Base-by-base conservation (phyloP, 306 rosid genomes). In the Sesbania bispinosa region DNA sequence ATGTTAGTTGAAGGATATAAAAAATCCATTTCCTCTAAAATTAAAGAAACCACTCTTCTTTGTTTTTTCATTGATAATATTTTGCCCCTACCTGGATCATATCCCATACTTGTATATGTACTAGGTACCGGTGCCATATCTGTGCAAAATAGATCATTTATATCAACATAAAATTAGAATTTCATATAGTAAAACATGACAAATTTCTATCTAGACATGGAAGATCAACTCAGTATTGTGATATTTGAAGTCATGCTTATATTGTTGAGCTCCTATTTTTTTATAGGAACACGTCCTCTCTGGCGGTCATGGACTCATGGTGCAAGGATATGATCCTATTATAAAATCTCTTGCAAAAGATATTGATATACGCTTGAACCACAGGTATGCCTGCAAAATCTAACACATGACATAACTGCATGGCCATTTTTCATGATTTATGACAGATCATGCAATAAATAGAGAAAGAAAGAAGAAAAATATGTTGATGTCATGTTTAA, bases 291-390 rank as follows among this genome's bases (percentile, higher is more conserved):
- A 89, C 43, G 88, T 89, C 43, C 96, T 89, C 48, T 63, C 92
- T 35, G 96, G 96, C 51, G 96, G 96, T 75, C 96, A 89, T 58
- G 96, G 96, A 69, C 90, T 89, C 72, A 89, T 89, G 96, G 90
- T 89, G 79, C 86, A 83, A 75, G 96, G 96, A 23, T 87, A 87
- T 72, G 84, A 77, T 71, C 92, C 96, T 36, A 71, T 89, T 63
- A 87, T 89, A 83, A 81, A 87, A 43, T 55, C 84, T 81, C 92
- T 89, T 61, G 89, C 92, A 72, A 83, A 89, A 64, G 88, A 85
- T 79, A 73, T 89, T 29, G 90, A 87, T 47, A 72, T 87, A 64
- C 83, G 77, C 42, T 76, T 89, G 84, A 85, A 82, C 74, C 90
- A 89, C 81, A 82, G 90, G 92, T 89, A 82, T 76, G 64, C 61